These are phyloP conservation scores for Protomyces arabidopsidicola DNA, from an alignment of 1,139 yeast species.

Conservation along the genomic window DNA sequence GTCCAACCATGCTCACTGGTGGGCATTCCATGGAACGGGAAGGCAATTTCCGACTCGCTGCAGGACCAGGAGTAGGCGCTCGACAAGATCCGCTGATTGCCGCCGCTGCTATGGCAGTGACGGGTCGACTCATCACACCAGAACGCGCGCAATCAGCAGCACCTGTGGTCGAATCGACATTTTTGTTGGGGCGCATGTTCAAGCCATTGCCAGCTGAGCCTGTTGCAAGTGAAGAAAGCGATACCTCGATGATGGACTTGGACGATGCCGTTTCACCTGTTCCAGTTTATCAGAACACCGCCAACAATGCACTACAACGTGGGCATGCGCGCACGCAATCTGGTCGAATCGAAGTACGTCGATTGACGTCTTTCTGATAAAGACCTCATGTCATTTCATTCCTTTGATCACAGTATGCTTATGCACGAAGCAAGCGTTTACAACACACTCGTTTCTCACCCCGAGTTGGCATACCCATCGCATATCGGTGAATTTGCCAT, in stretches of 20 bases:
- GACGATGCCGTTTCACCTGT: slow-evolving; percentile 4
- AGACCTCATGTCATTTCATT: neutral
- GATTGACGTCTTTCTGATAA: slow-evolving; percentile 12
- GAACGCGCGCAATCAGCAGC: neutral
- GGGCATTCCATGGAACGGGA: slow-evolving; percentile 17
- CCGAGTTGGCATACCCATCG: too few relatives aligned
- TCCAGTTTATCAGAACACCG: slow-evolving; percentile 3
- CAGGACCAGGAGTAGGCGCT: neutral
- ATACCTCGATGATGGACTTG: slow-evolving; percentile 20
- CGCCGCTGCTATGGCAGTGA: neutral
- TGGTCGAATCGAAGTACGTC: slow-evolving; percentile 14
- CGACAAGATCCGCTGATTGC: neutral
- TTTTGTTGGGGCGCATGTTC: neutral
- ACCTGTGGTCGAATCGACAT: neutral
- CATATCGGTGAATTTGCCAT: too few relatives aligned
- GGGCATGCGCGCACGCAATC: slow-evolving; percentile 11
- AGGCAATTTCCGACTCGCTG: slow-evolving; percentile 5
- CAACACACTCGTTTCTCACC: too few relatives aligned
- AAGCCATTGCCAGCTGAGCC: neutral
- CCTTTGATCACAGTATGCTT: too few relatives aligned
- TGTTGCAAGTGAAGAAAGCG: slow-evolving; percentile 11
- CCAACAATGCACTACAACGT: slow-evolving; percentile 3
- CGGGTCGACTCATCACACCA: neutral
- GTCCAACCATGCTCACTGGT: slow-evolving; percentile 1
- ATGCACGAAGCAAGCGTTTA: too few relatives aligned